Conservation (phyloP, 345 rosid genomes). For the Citrus australasica region DNA sequence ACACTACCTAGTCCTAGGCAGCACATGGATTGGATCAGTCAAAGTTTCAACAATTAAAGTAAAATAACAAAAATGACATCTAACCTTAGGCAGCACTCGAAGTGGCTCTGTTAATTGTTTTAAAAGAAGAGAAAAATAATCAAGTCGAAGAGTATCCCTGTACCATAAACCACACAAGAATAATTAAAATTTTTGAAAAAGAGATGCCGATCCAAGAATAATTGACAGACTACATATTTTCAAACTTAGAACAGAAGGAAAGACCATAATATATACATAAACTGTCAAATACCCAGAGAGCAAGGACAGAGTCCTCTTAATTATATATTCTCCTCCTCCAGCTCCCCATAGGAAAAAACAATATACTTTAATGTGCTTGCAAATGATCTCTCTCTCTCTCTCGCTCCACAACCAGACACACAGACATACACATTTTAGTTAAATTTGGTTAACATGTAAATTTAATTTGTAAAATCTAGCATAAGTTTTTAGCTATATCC, state of each 20-base stretch:
- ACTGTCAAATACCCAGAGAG: background rate
- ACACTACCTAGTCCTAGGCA: background rate
- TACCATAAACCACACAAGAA: constrained; percentile 9
- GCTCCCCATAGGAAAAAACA: too few relatives aligned
- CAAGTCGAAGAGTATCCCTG: constrained; percentile 82
- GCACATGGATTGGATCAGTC: background rate
- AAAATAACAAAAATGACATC: background rate
- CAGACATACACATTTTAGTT: too few relatives aligned
- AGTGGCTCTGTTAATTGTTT: constrained; percentile 80
- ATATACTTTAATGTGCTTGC: too few relatives aligned
- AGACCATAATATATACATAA: background rate
- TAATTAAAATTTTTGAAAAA: constrained; percentile 4
- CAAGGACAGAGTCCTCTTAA: background rate
- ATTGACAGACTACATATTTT: background rate
- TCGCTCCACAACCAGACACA: too few relatives aligned
- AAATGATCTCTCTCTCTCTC: too few relatives aligned
- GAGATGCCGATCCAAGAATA: background rate
- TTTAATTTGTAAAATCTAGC: too few relatives aligned
- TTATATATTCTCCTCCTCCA: too few relatives aligned
- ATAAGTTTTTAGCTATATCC: too few relatives aligned
- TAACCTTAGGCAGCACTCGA: constrained; percentile 75
- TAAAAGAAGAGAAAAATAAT: constrained; percentile 63
- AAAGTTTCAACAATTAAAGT: background rate
- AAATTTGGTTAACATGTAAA: too few relatives aligned
- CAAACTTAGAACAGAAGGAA: background rate